phyloP scores from a whole-genome alignment of 257 asterid species.

The Capsicum chinense region DNA sequence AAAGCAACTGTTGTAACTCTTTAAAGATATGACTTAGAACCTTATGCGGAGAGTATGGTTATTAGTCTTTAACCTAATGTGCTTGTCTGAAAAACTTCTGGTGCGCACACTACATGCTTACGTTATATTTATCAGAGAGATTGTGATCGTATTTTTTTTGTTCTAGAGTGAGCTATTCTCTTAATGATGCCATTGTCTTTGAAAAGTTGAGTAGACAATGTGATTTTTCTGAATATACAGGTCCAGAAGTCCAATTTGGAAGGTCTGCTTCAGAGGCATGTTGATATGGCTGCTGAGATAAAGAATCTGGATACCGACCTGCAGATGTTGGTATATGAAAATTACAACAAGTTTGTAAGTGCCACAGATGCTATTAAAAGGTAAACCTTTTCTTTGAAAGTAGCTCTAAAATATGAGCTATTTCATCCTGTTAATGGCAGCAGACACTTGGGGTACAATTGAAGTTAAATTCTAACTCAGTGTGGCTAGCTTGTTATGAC shows the following conservation, averaged over 20 bases:
- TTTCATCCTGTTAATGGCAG: slow-evolving; percentile 11
- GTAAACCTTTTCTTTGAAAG: slow-evolving; percentile 41
- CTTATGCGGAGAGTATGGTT: background rate
- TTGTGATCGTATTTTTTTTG: background rate
- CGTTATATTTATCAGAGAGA: background rate
- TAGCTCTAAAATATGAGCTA: slow-evolving; percentile 17
- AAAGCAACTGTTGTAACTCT: background rate
- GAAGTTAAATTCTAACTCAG: background rate
- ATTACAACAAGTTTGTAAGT: slow-evolving; percentile 96
- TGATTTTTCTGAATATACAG: slow-evolving; percentile 40
- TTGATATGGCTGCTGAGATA: slow-evolving; percentile 98
- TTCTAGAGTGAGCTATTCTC: slow-evolving; percentile 15
- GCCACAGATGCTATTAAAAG: slow-evolving; percentile 97
- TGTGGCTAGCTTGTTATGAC: slow-evolving; percentile 11
- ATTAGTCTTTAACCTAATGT: background rate
- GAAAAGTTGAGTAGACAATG: background rate
- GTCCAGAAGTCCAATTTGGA: slow-evolving; percentile 93
- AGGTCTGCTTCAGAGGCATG: slow-evolving; percentile 95
- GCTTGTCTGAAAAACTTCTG: background rate
- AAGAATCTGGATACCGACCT: slow-evolving; percentile 97
- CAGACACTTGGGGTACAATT: background rate
- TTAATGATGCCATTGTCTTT: background rate
- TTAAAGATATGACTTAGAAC: background rate
- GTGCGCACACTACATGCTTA: background rate
- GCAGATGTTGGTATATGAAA: slow-evolving; percentile 97